phyloP scores from a whole-genome alignment of 257 asterid species.

The Ballota nigra region DNA sequence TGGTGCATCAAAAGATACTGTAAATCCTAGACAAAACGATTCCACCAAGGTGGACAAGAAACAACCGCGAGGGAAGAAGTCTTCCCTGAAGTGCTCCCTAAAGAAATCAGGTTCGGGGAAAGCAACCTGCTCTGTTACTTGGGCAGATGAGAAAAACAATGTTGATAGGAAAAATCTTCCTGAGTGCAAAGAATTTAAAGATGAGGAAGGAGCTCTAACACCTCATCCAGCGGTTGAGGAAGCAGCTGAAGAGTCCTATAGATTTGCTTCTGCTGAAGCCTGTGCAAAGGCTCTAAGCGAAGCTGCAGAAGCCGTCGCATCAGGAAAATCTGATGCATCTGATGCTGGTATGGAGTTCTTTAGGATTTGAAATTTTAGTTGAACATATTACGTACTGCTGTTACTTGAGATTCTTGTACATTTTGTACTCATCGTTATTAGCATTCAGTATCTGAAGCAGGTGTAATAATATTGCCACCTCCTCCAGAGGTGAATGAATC shows the following conservation, averaged over 20 bases:
- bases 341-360: slow-evolving; percentile 61
- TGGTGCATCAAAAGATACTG: slow-evolving; percentile 29
- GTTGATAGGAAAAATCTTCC: slow-evolving; percentile 37
- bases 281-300: slow-evolving; percentile 75
- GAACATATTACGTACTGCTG: not conserved
- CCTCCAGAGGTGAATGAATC: slow-evolving; percentile 40
- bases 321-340: slow-evolving; percentile 56
- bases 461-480: slow-evolving; percentile 61
- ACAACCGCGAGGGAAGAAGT: slow-evolving; percentile 24
- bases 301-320: slow-evolving; percentile 86
- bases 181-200: slow-evolving; percentile 37
- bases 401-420: slow-evolving; percentile 20
- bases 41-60: slow-evolving; percentile 25
- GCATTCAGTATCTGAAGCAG: slow-evolving; percentile 73
- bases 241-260: slow-evolving; percentile 37
- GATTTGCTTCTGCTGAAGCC: slow-evolving; percentile 81
- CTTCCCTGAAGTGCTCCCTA: slow-evolving; percentile 59
- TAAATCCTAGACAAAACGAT: slow-evolving; percentile 31
- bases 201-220: slow-evolving; percentile 26
- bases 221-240: slow-evolving; percentile 33
- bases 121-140: slow-evolving; percentile 53
- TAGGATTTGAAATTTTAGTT: not conserved
- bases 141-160: slow-evolving; percentile 75
- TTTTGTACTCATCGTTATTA: slow-evolving; percentile 26
- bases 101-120: slow-evolving; percentile 58